Base-by-base conservation (phyloP, 1,139 yeast genomes). In the Taphrina populina region DNA sequence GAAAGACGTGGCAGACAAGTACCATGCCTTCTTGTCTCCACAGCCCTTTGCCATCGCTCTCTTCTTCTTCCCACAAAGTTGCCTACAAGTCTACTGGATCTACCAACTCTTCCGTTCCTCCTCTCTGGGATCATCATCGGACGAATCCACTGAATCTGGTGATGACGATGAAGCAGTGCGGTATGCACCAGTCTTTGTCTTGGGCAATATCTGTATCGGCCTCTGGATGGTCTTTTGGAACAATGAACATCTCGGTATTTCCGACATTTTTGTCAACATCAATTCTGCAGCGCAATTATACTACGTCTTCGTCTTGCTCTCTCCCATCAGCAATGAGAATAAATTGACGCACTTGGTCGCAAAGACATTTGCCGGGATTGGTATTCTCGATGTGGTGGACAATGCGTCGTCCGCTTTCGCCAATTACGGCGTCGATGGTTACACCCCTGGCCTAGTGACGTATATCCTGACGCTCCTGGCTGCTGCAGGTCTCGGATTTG, bases 181-280 rank as follows among this genome's bases (percentile, higher is more conserved):
- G 8, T 49, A 49, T 27, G 45, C 44, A 8, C 54, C 54, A 6
- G 17, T 36, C 33, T 49, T 49, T 27, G 41, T 41, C n/a, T 33
- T 49, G 15, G 54, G 54, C 23, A 49, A 49, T 19, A 24, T 49
- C 45, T 49, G 54, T 17, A 49, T 49, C 21, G 54, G 54, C 11
- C 54, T 49, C 39, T 49, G 54, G 54, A 49, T 49, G 54, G 39
- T 49, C 39, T 49, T 49, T 13, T 49, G 54, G 54, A 49, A 40
- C 37, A 49, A 49, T 13, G 44, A 49, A n/a, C 46, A 39, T 21
- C 35, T 49, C 36, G 54, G 54, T 13, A 30, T 49, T 10, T 11
- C 46, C 24, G 54, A 49, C 46, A 29, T 49, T 32, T 33, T 49
- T 41, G 54, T 49, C 54, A 49, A 49, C 33, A 37, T 49, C 46